Evolutionary conservation across 306 rosid genomes (phyloP), one percentile per base, ranked within the genome.

Genomic region (Gillenia trifoliata): DNA sequence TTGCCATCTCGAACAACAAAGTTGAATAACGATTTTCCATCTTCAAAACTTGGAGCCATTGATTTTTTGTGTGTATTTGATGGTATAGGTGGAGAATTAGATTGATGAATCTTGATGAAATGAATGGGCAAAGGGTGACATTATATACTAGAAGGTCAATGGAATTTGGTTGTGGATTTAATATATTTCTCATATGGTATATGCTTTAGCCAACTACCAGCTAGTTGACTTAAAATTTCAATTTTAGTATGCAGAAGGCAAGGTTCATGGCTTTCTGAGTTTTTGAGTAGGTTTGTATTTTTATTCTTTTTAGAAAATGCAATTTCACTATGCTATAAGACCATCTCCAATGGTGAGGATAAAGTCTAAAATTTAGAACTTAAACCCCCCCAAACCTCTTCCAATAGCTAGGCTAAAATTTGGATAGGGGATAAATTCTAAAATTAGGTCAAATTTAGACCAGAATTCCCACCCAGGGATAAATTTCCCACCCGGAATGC

Each of bases 1-100:
- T 90, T 75, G 29, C 96, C 93, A 60, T 85, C 87, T 77, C 50
- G 57, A 1, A 89, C 89, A 12, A 87, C 88, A 43, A 87, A 89
- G 67, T 87, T 71, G 66, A 79, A 86, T 6, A 88, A 84, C 13
- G 90, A 81, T 64, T 43, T 79, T 66, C 77, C 76, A 5, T 79
- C 59, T 22, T 70, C 64, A 45, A 70, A 73, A 73, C 40, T 79
- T 63, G 75, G 77, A 68, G 83, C 82, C 90, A 86, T 86, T 62
- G 30, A 12, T 31, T 55, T 20, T 68, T 4, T 16, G 17, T 54
- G 60, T 34, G 52, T 45, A 34, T 64, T 17, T 19, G 22, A 17
- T 11, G 33, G 6, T n/a, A 4, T 6, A 9, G 66, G 50, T 11
- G 43, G 20, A 49, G 7, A 64, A 19, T 13, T 30, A 64, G 13